Conservation (phyloP, 169 alveolate genomes). For the Eimeria nieschulzi region DNA sequence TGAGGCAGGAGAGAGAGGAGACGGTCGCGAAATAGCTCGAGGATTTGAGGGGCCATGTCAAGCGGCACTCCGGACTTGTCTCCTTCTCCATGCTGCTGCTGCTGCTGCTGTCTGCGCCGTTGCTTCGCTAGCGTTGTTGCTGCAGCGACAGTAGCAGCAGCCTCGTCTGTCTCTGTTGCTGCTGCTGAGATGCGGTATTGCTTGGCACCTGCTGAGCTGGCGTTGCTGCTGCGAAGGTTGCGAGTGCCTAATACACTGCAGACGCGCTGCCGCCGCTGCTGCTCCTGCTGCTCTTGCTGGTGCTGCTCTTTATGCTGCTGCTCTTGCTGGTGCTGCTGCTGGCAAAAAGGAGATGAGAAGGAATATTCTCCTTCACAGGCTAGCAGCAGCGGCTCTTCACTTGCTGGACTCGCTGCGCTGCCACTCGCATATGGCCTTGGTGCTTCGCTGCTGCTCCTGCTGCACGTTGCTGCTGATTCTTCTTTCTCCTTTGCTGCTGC, state of each 20-base stretch:
- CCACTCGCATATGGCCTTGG: neutral
- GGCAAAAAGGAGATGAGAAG: no score
- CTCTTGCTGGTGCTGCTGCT: neutral
- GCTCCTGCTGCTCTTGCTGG: slow-evolving; percentile 31
- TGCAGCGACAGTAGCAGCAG: neutral
- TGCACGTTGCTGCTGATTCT: neutral
- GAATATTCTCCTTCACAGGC: no score
- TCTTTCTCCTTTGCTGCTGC: slow-evolving; percentile 9
- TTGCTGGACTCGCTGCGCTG: no score
- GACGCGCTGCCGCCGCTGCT: slow-evolving; percentile 10
- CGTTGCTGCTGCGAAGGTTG: slow-evolving; percentile 4
- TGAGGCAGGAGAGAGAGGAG: slow-evolving; percentile 12
- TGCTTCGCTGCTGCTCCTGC: neutral
- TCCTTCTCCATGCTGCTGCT: neutral
- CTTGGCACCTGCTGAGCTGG: neutral
- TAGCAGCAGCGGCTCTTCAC: no score
- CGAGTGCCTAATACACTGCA: neutral
- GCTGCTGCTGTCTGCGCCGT: neutral
- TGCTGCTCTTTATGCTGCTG: neutral
- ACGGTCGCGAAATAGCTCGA: slow-evolving; percentile 27
- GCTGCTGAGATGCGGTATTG: neutral
- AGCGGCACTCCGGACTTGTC: slow-evolving; percentile 34
- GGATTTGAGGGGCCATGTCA: slow-evolving; percentile 41
- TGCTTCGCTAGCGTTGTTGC: neutral
- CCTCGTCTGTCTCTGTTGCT: neutral